These are phyloP conservation scores for Fusarium sp. DNA, from an alignment of 2,329 filamentous ascomycete species.

Conservation along the genomic window DNA sequence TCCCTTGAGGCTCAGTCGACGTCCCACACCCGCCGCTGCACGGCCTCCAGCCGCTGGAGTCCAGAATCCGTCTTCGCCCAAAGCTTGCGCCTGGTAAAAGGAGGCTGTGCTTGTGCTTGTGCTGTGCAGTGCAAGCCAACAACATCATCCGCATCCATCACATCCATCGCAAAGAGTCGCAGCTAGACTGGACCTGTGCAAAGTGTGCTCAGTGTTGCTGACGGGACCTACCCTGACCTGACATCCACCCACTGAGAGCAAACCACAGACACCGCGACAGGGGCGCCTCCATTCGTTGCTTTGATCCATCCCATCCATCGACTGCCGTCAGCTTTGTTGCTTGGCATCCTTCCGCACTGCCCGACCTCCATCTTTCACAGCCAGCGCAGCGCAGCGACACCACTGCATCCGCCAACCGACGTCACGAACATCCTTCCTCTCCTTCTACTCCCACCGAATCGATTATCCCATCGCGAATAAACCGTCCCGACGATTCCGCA, in stretches of 20 bases:
- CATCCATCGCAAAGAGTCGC: slow-evolving; percentile 19
- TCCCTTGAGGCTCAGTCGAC: slow-evolving; percentile 42
- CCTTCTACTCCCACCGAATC: slow-evolving; percentile 7
- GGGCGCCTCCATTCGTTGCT: slow-evolving; percentile 12
- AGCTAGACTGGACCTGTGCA: slow-evolving; percentile 23
- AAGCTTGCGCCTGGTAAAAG: slow-evolving; percentile 24
- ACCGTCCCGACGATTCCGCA: slow-evolving; percentile 44
- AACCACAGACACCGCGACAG: slow-evolving; percentile 29
- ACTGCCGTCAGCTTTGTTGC: slow-evolving; percentile 34
- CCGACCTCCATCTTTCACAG: slow-evolving; percentile 25
- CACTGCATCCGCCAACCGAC: slow-evolving; percentile 2
- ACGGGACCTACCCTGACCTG: slow-evolving; percentile 31
- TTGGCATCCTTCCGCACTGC: slow-evolving; percentile 31
- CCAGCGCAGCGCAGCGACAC: slow-evolving; percentile 12
- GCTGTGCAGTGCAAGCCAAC: slow-evolving; percentile 7
- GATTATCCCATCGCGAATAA: slow-evolving; percentile 10
- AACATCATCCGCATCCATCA: slow-evolving; percentile 15
- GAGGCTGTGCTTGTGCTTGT: slow-evolving; percentile 40
- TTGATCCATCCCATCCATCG: background rate
- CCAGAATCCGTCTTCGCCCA: slow-evolving; percentile 10
- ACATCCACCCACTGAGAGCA: slow-evolving; percentile 11
- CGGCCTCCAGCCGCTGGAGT: slow-evolving; percentile 34
- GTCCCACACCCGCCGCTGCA: slow-evolving; percentile 31
- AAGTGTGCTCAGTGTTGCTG: slow-evolving; percentile 15
- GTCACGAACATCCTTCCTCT: slow-evolving; percentile 4